Conservation (phyloP, 1,139 yeast species). For the Tardiomyces digboiensis region DNA sequence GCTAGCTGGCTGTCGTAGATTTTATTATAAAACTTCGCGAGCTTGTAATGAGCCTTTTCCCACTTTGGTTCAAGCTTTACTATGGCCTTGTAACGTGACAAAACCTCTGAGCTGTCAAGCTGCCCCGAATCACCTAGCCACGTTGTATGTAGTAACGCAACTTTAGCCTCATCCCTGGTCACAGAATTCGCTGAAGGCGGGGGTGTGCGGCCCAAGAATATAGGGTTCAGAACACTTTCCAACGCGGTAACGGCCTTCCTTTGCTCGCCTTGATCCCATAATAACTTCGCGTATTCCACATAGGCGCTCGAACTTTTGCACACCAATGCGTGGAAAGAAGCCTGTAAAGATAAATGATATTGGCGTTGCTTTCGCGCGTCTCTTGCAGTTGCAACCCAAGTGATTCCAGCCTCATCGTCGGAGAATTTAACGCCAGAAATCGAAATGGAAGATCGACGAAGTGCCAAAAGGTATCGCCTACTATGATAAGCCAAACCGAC, state of each 20-base stretch:
- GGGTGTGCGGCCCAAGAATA: constrained; percentile 13
- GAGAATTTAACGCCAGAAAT: constrained; percentile 32
- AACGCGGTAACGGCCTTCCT: constrained; percentile 74
- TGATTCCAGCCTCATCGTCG: constrained; percentile 34
- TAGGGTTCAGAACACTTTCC: constrained; percentile 31
- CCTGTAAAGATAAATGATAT: constrained; percentile 63
- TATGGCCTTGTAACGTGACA: constrained; percentile 57
- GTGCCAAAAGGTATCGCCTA: constrained; percentile 26
- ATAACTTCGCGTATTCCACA: constrained; percentile 70
- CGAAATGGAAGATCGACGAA: constrained; percentile 39
- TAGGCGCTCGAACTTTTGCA: constrained; percentile 43
- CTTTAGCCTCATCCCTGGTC: constrained; percentile 32
- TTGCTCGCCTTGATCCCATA: constrained; percentile 90
- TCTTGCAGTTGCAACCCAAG: constrained; percentile 52
- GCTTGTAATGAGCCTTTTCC: constrained; percentile 74
- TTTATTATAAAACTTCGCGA: constrained; percentile 75
- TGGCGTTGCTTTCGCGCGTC: constrained; percentile 63
- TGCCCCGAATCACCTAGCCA: constrained; percentile 90
- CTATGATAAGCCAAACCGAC: constrained; percentile 28
- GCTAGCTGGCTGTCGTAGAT: constrained; percentile 52
- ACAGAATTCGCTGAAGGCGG: constrained; percentile 1
- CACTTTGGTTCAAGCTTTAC: constrained; percentile 48
- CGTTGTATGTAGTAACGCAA: constrained; percentile 68
- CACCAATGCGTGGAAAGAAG: constrained; percentile 59
- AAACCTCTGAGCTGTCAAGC: constrained; percentile 65